These are phyloP conservation scores for Chaetomium fimeti DNA, from an alignment of 495 filamentous ascomycete genomes.

Conservation along the genomic window DNA sequence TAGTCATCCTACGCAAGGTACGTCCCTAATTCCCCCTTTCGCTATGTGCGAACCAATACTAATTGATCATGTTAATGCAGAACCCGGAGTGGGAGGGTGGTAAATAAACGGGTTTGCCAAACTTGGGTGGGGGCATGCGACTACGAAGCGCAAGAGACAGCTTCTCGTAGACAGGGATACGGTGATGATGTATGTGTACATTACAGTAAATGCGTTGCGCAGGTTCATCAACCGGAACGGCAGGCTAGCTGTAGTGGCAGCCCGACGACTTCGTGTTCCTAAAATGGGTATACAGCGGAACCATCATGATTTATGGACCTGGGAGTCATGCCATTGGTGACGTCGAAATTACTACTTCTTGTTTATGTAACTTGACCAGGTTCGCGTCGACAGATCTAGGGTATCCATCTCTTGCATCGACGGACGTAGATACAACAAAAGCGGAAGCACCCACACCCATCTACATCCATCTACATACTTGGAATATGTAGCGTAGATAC, in stretches of 20 bases:
- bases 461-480: background rate
- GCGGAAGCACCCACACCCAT: too few relatives aligned
- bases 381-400: too few relatives aligned
- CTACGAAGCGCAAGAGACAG: background rate
- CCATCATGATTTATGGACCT: background rate
- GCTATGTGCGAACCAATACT: conserved; percentile 13
- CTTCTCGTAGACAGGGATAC: background rate
- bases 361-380: background rate
- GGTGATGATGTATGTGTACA: conserved; percentile 24
- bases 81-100: conserved; percentile 50
- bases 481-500: background rate
- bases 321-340: background rate
- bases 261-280: conserved; percentile 4
- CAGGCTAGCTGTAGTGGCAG: background rate
- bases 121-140: background rate
- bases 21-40: conserved; percentile 4
- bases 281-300: conserved; percentile 17
- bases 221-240: background rate
- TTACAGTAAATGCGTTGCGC: conserved; percentile 16
- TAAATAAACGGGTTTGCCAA: conserved; percentile 35
- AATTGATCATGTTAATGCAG: conserved; percentile 33
- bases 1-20: conserved; percentile 97
- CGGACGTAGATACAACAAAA: too few relatives aligned
- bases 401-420: too few relatives aligned
- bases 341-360: background rate